Percentiles rank a stretch among this genome's conserved stretches.
phyloP scores from a whole-genome alignment of 2,329 filamentous ascomycete genomes.

The Aspergillus piperis region DNA sequence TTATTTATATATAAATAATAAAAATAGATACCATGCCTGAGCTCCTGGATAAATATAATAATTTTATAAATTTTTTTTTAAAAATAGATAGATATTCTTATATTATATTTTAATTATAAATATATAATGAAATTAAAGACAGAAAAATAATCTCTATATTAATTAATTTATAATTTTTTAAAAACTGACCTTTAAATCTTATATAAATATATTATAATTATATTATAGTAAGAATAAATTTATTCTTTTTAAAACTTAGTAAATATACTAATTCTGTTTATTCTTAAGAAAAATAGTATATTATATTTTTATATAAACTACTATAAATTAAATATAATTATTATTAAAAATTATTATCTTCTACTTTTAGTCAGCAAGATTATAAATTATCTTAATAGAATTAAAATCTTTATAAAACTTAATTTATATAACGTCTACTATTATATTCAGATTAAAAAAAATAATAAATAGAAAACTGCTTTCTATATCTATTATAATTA shows the following conservation, averaged over 20 bases:
- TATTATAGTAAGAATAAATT: not conserved
- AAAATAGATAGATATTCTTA: not conserved
- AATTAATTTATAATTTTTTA: not conserved
- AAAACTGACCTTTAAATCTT: not conserved
- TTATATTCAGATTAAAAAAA: not conserved
- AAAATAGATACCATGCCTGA: fast-evolving
- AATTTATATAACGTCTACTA: too few relatives aligned
- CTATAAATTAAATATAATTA: not conserved
- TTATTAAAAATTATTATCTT: too few relatives aligned
- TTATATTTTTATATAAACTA: not conserved
- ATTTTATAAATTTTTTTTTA: not conserved
- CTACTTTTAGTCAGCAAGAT: too few relatives aligned
- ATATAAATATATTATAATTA: not conserved
- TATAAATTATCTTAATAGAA: too few relatives aligned
- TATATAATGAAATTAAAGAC: not conserved
- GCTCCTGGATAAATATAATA: not conserved
- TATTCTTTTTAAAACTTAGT: not conserved
- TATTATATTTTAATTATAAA: not conserved
- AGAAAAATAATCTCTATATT: too few relatives aligned
- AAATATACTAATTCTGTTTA: not conserved
- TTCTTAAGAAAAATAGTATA: not conserved
- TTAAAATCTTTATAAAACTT: too few relatives aligned
- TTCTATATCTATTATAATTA: too few relatives aligned
- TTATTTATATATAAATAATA: too few relatives aligned
- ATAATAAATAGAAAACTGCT: too few relatives aligned